Evolutionary conservation across 2,329 filamentous ascomycete genomes (phyloP).

Genomic region (Paradendryphiella salina): DNA sequence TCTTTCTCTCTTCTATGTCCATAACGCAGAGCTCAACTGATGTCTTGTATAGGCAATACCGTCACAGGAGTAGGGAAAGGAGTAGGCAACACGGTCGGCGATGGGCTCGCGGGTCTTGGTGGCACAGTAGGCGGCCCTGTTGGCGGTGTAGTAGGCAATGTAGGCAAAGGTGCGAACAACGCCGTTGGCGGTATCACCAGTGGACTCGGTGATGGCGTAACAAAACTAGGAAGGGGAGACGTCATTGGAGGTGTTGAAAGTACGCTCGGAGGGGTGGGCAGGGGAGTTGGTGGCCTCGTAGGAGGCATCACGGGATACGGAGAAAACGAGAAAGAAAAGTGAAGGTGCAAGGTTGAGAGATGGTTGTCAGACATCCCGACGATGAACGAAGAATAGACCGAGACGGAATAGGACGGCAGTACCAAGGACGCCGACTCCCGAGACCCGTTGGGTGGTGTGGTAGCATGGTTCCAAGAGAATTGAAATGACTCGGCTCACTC

Average conservation of each 20-base stretch:
- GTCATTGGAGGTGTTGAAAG: constrained; percentile 50
- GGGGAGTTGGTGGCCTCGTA: constrained; percentile 44
- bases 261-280: constrained; percentile 48
- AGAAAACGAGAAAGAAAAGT: constrained; percentile 26
- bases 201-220: constrained; percentile 52
- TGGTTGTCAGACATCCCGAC: constrained; percentile 10
- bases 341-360: constrained; percentile 20
- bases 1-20: not conserved
- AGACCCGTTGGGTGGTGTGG: not conserved
- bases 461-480: not conserved
- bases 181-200: constrained; percentile 49
- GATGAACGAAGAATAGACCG: not conserved
- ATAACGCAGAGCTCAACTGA: not conserved
- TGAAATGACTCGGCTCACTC: not conserved
- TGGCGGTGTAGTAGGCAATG: constrained; percentile 49
- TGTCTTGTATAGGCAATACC: constrained; percentile 37
- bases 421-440: not conserved
- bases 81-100: constrained; percentile 41
- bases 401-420: not conserved
- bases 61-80: constrained; percentile 44
- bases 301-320: constrained; percentile 37
- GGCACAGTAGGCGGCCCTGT: constrained; percentile 46
- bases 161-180: constrained; percentile 49
- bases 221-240: constrained; percentile 51
- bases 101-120: constrained; percentile 47